A percentile compares a stretch with the other conserved stretches of the same genome.
Conservation (phyloP, 192 early-diverging fungal genomes). For the Coemansia sp. region DNA sequence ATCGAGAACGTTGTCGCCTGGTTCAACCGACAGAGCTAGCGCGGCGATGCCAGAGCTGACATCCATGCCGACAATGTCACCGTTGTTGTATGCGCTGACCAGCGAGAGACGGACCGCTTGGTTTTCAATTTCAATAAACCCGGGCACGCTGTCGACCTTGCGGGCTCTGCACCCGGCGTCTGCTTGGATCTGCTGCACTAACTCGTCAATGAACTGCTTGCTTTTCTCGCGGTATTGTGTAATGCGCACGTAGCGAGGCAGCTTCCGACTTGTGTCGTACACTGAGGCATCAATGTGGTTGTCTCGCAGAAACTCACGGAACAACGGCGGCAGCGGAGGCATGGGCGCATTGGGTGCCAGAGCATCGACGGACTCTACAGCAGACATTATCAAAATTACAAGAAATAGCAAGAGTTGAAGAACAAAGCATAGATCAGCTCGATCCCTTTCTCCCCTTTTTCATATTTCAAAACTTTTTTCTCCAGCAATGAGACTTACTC, state of each 20-base stretch:
- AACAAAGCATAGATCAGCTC: too few species aligned
- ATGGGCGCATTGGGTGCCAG: not conserved
- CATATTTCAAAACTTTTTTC: not conserved
- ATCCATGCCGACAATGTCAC: slow-evolving; percentile 71
- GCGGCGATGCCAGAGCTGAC: slow-evolving; percentile 84
- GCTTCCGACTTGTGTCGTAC: slow-evolving; percentile 55
- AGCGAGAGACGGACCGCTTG: slow-evolving; percentile 52
- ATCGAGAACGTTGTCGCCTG: slow-evolving; percentile 85
- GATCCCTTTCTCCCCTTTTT: not conserved
- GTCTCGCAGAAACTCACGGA: slow-evolving; percentile 63
- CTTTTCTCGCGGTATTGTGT: slow-evolving; percentile 40
- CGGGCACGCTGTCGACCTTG: slow-evolving; percentile 53
- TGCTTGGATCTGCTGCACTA: slow-evolving; percentile 37
- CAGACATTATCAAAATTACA: not conserved
- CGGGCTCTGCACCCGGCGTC: slow-evolving; percentile 55
- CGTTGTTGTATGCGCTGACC: slow-evolving; percentile 40
- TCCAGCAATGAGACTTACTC: not conserved
- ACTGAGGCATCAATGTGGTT: slow-evolving; percentile 68
- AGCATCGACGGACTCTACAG: not conserved
- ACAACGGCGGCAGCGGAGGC: slow-evolving; percentile 56
- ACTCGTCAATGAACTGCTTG: slow-evolving; percentile 8
- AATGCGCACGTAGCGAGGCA: slow-evolving; percentile 78
- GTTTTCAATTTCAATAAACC: slow-evolving; percentile 58
- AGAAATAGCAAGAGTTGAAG: not conserved
- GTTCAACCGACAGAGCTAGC: slow-evolving; percentile 65